Percentiles rank a stretch among this genome's conserved stretches.
These are phyloP conservation scores for Scleroderma citrinum DNA, from an alignment of 768 basidiomycete species.

Conservation along the genomic window DNA sequence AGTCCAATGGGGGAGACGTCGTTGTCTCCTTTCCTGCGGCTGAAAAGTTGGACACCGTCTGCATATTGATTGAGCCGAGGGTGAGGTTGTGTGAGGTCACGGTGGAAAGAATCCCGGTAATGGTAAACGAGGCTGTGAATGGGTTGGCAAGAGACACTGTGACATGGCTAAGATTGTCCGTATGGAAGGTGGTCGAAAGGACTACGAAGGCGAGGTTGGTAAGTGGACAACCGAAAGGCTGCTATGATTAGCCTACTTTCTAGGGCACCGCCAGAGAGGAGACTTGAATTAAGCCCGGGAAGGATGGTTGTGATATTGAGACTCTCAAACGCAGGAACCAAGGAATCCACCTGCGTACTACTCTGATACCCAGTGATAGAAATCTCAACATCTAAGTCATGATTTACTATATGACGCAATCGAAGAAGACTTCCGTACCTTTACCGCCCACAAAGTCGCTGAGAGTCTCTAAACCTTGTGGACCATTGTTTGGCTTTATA, in stretches of 20 bases:
- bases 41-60: conserved; percentile 42
- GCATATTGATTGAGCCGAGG: conserved; percentile 51
- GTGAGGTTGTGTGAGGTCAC: conserved; percentile 56
- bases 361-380: conserved; percentile 52
- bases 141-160: conserved; percentile 60
- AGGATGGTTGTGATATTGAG: conserved; percentile 51
- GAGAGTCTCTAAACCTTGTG: conserved; percentile 56
- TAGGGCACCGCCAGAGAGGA: conserved; percentile 52
- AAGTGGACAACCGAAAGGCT: neutral
- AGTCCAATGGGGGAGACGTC: conserved; percentile 49
- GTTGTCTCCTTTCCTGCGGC: conserved; percentile 49
- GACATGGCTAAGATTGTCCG: conserved; percentile 61
- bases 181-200: conserved; percentile 55
- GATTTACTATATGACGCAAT: neutral
- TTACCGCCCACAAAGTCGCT: conserved; percentile 61
- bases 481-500: conserved; percentile 51
- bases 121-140: conserved; percentile 53
- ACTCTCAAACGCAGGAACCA: conserved; percentile 55
- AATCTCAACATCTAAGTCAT: conserved; percentile 44
- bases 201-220: conserved; percentile 31
- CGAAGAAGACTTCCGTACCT: conserved; percentile 27
- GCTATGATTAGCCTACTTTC: conserved; percentile 33
- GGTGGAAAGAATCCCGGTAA: conserved; percentile 55
- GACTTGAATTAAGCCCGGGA: conserved; percentile 52
- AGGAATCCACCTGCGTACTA: conserved; percentile 54